Base-by-base conservation (phyloP, 2,329 filamentous ascomycete species). In the Alternaria novae-zelandiae region DNA sequence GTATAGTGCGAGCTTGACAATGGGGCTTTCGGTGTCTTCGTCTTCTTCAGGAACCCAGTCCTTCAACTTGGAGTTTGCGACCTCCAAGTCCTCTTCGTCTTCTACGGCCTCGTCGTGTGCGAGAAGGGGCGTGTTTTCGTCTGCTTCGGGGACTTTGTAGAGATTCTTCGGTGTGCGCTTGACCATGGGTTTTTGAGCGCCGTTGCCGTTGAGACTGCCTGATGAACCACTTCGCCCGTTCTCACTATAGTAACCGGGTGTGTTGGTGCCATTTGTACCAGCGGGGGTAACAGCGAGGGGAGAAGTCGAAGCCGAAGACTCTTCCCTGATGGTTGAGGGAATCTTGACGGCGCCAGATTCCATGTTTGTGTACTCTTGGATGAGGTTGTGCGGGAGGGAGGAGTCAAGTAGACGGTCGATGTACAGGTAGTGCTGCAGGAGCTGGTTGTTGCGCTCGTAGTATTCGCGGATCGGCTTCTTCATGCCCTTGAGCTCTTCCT, bases 341-440 rank as follows among this genome's bases (percentile, higher is more conserved):
- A 93, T 86, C 69, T 89, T 86, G 53, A 87, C 85, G 23, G 84
- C 84, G 43, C 84, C 86, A 20, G 84, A 83, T 46, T 87, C 84
- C 54, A 89, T 83, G 67, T 90, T 84, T 67, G 90, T 90, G 79
- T 97, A 97, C 80, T 97, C 94, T 75, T 96, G 94, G 61, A 98
- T 89, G 47, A 98, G 84, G 72, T 95, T 90, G 75, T 97, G 94
- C 2, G 94, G 94, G n/a, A 97, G 87, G 28, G 93, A 94, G 9
- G 93, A 97, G 81, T 97, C 94, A 65, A 98, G 86, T 60, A 98
- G 84, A 56, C 91, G 88, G 81, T 97, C 95, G 72, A 97, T 97
- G 78, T 96, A 97, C 67, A 96, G 85, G 78, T 97, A 98, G 78
- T 97, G 91, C 78, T 96, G 92, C 63, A 98, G 89, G 46, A 97